Evolutionary conservation across 2,329 filamentous ascomycete species (phyloP), one percentile per base, ranked within the genome.

Genomic region (Calonectria leucothoes): DNA sequence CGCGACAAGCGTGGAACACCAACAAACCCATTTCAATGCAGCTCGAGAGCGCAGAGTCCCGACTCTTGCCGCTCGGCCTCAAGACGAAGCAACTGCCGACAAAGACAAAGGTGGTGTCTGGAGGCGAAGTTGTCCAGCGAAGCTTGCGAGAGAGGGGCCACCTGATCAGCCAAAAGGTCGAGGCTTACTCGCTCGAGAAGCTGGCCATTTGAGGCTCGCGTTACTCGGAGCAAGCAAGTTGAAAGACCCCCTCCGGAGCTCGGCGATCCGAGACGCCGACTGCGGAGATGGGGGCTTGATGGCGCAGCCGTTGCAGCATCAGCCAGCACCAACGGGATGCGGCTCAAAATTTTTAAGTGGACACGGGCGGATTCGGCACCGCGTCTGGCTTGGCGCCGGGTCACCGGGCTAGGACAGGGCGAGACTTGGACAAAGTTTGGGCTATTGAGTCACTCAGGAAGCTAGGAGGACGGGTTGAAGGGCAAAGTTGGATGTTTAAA

Each of bases 111-210:
- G 86, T 94, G 77, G 87, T 92, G 77, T 87, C 89, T 59, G 92
- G 92, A 70, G 94, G 95, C 23, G 93, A 95, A 86, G 87, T 95
- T 49, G 88, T 92, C 75, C 87, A 90, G 82, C 91, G 94, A 78
- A 95, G 89, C 78, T 88, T 87, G 78, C 89, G 95, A 83, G 94
- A 98, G 85, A 92, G 93, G 72, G 94, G 94, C 23, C 91, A 94
- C 84, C 85, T 97, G 83, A 91, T 94, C 81, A 95, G 94, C 82
- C 94, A 94, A 85, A 93, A 93, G 82, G 93, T 96, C 74, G 94
- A 94, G 70, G 91, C 93, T 77, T 98, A 98, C 86, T 95, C 94
- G 59, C 89, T 96, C 77, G 95, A 98, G 86, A 91, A 92, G 84
- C 92, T 98, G 78, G 84, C 89, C 66, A 87, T 95, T 79, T 95